Conservation (phyloP, 768 basidiomycete genomes). For the Cystoderma amianthinum region DNA sequence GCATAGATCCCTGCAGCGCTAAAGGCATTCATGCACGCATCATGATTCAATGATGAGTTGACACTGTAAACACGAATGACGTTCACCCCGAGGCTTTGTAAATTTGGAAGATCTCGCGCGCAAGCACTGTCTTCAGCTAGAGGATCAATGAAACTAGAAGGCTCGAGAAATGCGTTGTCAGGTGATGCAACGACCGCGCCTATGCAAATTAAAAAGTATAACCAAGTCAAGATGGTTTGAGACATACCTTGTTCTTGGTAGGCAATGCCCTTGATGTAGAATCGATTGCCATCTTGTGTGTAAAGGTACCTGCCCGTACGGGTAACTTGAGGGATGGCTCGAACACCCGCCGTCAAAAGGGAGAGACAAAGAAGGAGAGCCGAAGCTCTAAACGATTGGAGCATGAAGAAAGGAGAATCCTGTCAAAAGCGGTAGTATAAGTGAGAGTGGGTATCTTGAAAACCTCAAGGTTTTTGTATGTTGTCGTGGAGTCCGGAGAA, state of each 20-base stretch:
- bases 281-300: conserved; percentile 63
- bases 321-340: conserved; percentile 64
- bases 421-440: too few relatives aligned
- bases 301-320: conserved; percentile 80
- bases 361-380: conserved; percentile 30
- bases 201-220: conserved; percentile 9
- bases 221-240: neutral
- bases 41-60: conserved; percentile 77
- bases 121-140: conserved; percentile 64
- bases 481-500: too few relatives aligned
- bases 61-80: conserved; percentile 84
- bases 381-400: too few relatives aligned
- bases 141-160: conserved; percentile 75
- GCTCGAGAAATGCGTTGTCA: conserved; percentile 62
- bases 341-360: conserved; percentile 38
- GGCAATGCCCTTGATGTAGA: conserved; percentile 85
- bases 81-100: conserved; percentile 75
- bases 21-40: conserved; percentile 76
- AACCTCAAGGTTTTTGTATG: too few relatives aligned
- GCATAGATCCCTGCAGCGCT: conserved; percentile 81
- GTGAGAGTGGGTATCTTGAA: too few relatives aligned
- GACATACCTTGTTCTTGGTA: conserved; percentile 74
- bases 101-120: conserved; percentile 70
- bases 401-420: too few relatives aligned
- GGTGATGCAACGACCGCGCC: conserved; percentile 35